Evolutionary conservation across 768 basidiomycete species (phyloP), one percentile per base, ranked within the genome.

Genomic region (Lyophyllum shimeji): DNA sequence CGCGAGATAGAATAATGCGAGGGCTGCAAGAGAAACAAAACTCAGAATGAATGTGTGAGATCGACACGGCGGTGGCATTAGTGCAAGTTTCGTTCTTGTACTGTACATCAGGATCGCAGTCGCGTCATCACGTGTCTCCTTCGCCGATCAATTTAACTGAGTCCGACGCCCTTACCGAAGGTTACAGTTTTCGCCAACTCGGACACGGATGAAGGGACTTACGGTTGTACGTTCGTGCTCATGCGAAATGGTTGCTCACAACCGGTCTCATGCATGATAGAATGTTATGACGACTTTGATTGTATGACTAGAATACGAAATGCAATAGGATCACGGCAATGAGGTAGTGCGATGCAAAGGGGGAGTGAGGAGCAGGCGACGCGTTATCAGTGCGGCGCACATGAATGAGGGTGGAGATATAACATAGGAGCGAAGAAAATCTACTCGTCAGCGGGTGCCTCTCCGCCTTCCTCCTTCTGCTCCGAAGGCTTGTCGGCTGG

Each of bases 401-500:
- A 60, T 46, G 45, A 52, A 40, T 44, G 43, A 45, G 27, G 61
- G 55, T 52, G 61, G 56, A 45, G 53, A 48, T 61, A 61, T 56
- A 67, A 55, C 53, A 62, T 52, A 61, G 60, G 46, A 61, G 56
- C 61, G 57, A 52, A 66, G 56, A 51, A 52, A 29, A 68, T 80
- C 68, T 82, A 85, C 71, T 91, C 89, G 57, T 90, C 88, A 48
- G 75, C 85, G 48, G 84, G 76, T 34, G 76, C 80, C 39, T 86
- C 88, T 55, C 72, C 75, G 40, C 64, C 76, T 53, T 89, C 90
- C 15, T 92, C 87, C 74, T 90, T 90, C 55, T 75, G 67, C 44
- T 90, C 89, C 53, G 81, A 74, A 46, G 82, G 77, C 74, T 91
- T 90, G 68, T 91, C 90, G 74, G 79, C 76, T 80, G 58, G 46